Evolutionary conservation across 2,329 filamentous ascomycete genomes (phyloP).

Genomic region (Phialemoniopsis sp.): DNA sequence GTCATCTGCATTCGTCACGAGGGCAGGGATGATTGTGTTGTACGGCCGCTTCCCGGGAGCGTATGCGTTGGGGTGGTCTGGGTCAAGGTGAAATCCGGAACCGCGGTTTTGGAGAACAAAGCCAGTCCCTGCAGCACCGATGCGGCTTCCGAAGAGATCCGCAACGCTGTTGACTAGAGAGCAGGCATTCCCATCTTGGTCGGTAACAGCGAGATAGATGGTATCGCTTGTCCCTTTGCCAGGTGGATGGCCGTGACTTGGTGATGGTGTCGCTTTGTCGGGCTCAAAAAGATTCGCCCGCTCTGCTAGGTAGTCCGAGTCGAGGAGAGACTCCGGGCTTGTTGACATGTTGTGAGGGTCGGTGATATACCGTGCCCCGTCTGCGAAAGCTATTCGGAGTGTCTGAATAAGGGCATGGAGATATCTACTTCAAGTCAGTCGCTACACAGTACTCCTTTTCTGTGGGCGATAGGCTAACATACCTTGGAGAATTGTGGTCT

Average conservation of each 20-base stretch:
- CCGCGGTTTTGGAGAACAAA: slow-evolving; percentile 92
- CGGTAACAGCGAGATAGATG: slow-evolving; percentile 85
- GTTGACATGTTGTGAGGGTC: slow-evolving; percentile 61
- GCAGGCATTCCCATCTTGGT: slow-evolving; percentile 78
- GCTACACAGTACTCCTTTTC: neutral
- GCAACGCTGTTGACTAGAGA: slow-evolving; percentile 96
- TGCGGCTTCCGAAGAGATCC: slow-evolving; percentile 76
- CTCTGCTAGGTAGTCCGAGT: slow-evolving; percentile 65
- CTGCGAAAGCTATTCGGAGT: slow-evolving; percentile 85
- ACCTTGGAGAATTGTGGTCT: slow-evolving; percentile 76
- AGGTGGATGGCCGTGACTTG: slow-evolving; percentile 61
- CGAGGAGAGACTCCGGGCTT: slow-evolving; percentile 48
- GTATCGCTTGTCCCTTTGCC: slow-evolving; percentile 71
- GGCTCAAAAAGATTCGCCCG: slow-evolving; percentile 56
- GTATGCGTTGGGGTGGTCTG: slow-evolving; percentile 66
- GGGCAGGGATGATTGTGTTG: slow-evolving; percentile 91
- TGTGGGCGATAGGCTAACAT: too few relatives aligned
- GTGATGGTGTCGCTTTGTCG: slow-evolving; percentile 58
- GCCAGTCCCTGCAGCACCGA: slow-evolving; percentile 80
- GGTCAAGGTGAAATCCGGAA: slow-evolving; percentile 71
- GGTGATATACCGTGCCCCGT: slow-evolving; percentile 82
- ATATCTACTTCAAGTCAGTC: slow-evolving; percentile 7
- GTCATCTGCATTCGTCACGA: slow-evolving; percentile 73
- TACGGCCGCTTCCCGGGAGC: slow-evolving; percentile 83
- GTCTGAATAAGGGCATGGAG: slow-evolving; percentile 83